These are phyloP conservation scores for Serendipita vermifera DNA, from an alignment of 768 basidiomycete species.

Conservation along the genomic window DNA sequence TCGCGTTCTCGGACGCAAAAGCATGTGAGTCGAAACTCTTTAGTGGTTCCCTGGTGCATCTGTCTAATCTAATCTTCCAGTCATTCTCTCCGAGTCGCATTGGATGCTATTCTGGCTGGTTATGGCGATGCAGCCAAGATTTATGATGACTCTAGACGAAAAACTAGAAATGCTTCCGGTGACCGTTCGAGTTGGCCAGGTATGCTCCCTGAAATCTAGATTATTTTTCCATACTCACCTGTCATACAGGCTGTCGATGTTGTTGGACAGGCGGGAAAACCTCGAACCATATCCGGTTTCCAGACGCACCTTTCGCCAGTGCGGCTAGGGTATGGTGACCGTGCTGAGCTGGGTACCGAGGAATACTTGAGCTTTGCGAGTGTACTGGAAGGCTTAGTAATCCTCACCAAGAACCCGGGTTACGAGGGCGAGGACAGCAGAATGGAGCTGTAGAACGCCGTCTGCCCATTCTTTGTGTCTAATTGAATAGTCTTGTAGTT, in stretches of 20 bases:
- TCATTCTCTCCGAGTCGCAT: conserved; percentile 88
- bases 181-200: conserved; percentile 89
- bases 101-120: conserved; percentile 98
- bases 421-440: conserved; percentile 79
- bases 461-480: no score
- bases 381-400: conserved; percentile 86
- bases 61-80: conserved; percentile 29
- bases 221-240: background rate
- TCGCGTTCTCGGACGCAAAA: conserved; percentile 90
- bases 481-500: no score
- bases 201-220: conserved; percentile 22
- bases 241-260: conserved; percentile 78
- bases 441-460: conserved; percentile 49
- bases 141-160: conserved; percentile 94
- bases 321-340: conserved; percentile 83
- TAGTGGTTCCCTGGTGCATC: background rate
- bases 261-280: conserved; percentile 95
- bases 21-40: conserved; percentile 49
- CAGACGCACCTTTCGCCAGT: conserved; percentile 97
- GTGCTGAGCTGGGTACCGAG: conserved; percentile 93
- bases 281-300: conserved; percentile 93
- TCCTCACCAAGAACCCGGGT: conserved; percentile 84
- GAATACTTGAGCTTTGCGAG: conserved; percentile 86
- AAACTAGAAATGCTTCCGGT: conserved; percentile 74
- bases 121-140: conserved; percentile 95